phyloP scores from a whole-genome alignment of 2,329 filamentous ascomycete genomes.

The Allantophomopsis cytisporea region DNA sequence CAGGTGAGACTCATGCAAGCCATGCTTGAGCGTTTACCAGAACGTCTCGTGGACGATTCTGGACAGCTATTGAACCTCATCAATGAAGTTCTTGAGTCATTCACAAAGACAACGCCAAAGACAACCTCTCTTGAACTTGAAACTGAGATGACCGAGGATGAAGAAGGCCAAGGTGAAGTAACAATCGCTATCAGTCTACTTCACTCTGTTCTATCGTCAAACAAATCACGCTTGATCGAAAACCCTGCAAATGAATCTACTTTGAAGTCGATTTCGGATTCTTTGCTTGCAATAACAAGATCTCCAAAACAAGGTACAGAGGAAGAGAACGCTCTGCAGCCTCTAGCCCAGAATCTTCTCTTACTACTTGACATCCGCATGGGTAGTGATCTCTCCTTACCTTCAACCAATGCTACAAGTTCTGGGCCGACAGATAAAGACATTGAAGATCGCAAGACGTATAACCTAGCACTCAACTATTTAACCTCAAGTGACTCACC shows the following conservation, averaged over 20 bases:
- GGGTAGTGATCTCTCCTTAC: slow-evolving; percentile 28
- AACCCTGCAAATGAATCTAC: slow-evolving; percentile 24
- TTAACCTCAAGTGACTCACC: slow-evolving; percentile 47
- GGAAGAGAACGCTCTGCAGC: slow-evolving; percentile 26
- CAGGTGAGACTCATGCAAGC: slow-evolving; percentile 50
- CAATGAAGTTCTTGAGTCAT: slow-evolving; percentile 36
- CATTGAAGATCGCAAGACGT: slow-evolving; percentile 45
- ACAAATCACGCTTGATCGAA: slow-evolving; percentile 32
- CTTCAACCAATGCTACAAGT: slow-evolving; percentile 7
- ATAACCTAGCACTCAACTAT: slow-evolving; percentile 49
- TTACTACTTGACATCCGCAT: slow-evolving; percentile 42
- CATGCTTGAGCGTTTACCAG: slow-evolving; percentile 48
- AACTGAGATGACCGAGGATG: slow-evolving; percentile 25
- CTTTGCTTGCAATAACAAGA: slow-evolving; percentile 25
- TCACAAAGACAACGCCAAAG: not conserved
- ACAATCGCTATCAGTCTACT: slow-evolving; percentile 42
- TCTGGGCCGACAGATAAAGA: slow-evolving; percentile 29
- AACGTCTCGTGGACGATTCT: slow-evolving; percentile 49
- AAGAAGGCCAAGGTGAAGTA: slow-evolving; percentile 20
- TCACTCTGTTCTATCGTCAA: slow-evolving; percentile 43
- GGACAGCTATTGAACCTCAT: slow-evolving; percentile 52
- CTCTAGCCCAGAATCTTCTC: slow-evolving; percentile 40
- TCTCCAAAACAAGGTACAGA: slow-evolving; percentile 12
- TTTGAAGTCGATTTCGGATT: slow-evolving; percentile 31
- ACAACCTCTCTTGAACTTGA: slow-evolving; percentile 19